Evolutionary conservation across 2,329 filamentous ascomycete species (phyloP), one percentile per base, ranked within the genome.

Genomic region (Lecanoromycetidae sp.): DNA sequence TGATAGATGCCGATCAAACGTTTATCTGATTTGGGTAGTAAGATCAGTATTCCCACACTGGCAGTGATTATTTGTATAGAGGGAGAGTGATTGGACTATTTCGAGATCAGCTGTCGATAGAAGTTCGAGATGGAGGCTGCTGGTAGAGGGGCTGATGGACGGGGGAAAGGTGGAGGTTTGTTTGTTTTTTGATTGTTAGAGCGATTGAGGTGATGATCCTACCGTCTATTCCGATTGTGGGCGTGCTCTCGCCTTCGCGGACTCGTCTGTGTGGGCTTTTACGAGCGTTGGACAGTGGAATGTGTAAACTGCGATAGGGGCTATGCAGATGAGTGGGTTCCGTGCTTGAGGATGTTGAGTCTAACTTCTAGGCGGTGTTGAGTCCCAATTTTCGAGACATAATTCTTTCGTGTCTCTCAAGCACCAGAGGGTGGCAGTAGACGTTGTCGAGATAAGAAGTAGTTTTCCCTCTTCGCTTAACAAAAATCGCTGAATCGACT

Each of bases 51-150:
- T 44, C 10, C 26, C 26, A 35, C 42, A 34, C 8, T 23, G 19
- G 23, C 36, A 12, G 12, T 25, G 5, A 23, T 23, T 13, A 38
- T 20, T 13, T n/a, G n/a, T n/a, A n/a, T n/a, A n/a, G 10, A 26
- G 36, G 40, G 42, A 36, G 49, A 44, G 10, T 50, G 36, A n/a
- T 27, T 50, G 19, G 23, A 35, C 32, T 7, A n/a, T n/a, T n/a
- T 41, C 29, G 4, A 53, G 36, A 4, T 38, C 25, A 13, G 35
- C 25, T 9, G 26, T 47, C 2, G 44, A 47, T 1, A 47, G 37
- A 5, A 40, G 29, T 32, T 41, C 35, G 19, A 40, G 19, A 26
- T 41, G 27, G 12, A 40, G 4, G 26, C 44, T 26, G 13, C 26
- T 40, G 7, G 36, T 25, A 44, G 23, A n/a, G 29, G 32, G 25